Evolutionary conservation across 2,329 filamentous ascomycete species (phyloP), one percentile per base, ranked within the genome.

Genomic region (Apiospora pterosperma): DNA sequence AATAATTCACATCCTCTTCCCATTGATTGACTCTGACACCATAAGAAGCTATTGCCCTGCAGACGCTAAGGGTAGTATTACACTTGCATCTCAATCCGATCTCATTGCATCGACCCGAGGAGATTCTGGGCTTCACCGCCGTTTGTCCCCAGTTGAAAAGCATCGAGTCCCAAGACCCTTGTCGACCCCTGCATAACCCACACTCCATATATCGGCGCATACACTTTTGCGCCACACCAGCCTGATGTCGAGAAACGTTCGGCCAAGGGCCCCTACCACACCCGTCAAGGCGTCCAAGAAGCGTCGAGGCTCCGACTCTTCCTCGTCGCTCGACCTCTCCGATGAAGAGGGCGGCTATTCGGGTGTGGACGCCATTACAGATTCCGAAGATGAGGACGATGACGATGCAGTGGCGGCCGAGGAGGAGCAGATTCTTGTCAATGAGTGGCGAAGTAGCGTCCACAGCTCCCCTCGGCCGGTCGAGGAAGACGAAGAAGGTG

Each of bases 301-400:
- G 68, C 84, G 85, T 67, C 79, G 83, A 61, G 79, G 75, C 65
- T 87, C 84, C 36, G 80, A 82, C 70, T 79, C 80, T 6, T 85
- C 85, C 6, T 85, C 86, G 11, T 86, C 85, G 1, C 76, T 85
- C 64, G 79, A 86, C 71, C 79, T 88, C 6, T 90, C 86, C 66
- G 91, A 93, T 66, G 91, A 93, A 72, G 85, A 85, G 61, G 87
- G 85, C 62, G 90, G 88, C 64, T 93, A 93, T 76, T 91, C 88
- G 1, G 90, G 84, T 41, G 90, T 96, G 66, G 91, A 95, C 74
- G 87, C 93, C 61, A 90, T 96, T 66, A 92, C 87, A 69, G 92
- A 94, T 71, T 90, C 88, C 12, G 92, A 86, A 63, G 86, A 94
- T 67, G 90, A 92, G 68, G 92, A 95, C 75, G 90, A 95, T 76